These are phyloP conservation scores for Primulina eburnea DNA, from an alignment of 257 asterid species.

Conservation along the genomic window DNA sequence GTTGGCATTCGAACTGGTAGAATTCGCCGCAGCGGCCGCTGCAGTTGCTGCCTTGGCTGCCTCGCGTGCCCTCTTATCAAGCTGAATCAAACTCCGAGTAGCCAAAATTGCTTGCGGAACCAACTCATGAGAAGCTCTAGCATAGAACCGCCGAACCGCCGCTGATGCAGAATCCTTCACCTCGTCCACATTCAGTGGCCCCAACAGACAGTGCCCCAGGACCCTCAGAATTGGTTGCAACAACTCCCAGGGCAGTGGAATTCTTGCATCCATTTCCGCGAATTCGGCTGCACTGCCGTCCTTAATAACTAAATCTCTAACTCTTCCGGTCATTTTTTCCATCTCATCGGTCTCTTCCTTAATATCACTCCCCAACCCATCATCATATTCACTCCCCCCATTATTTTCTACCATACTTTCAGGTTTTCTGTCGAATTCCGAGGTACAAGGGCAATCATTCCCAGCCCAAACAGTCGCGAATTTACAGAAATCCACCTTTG, in stretches of 20 bases:
- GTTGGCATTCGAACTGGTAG: conserved; percentile 60
- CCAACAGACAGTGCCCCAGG: conserved; percentile 89
- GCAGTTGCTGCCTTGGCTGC: conserved; percentile 47
- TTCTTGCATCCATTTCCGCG: conserved; percentile 44
- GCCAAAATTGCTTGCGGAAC: conserved; percentile 89
- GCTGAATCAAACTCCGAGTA: conserved; percentile 84
- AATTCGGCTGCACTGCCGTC: conserved; percentile 23
- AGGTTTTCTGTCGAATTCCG: conserved; percentile 48
- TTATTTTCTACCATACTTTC: conserved; percentile 28
- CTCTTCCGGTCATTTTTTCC: conserved; percentile 34
- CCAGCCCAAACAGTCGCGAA: conserved; percentile 80
- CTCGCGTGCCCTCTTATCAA: conserved; percentile 69
- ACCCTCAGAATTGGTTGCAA: conserved; percentile 87
- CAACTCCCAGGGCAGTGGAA: conserved; percentile 93
- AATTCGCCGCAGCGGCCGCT: conserved; percentile 32
- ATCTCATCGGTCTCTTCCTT: conserved; percentile 39
- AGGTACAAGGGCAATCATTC: conserved; percentile 68
- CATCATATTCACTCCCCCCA: conserved; percentile 18
- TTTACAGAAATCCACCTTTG: conserved; percentile 72
- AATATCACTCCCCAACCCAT: conserved; percentile 36
- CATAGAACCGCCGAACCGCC: conserved; percentile 73
- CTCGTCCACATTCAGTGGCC: conserved; percentile 65
- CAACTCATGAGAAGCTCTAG: conserved; percentile 90
- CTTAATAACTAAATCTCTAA: conserved; percentile 32
- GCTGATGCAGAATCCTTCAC: conserved; percentile 80